Conservation (phyloP, 2,329 filamentous ascomycete species). For the Calycina herbarum region DNA sequence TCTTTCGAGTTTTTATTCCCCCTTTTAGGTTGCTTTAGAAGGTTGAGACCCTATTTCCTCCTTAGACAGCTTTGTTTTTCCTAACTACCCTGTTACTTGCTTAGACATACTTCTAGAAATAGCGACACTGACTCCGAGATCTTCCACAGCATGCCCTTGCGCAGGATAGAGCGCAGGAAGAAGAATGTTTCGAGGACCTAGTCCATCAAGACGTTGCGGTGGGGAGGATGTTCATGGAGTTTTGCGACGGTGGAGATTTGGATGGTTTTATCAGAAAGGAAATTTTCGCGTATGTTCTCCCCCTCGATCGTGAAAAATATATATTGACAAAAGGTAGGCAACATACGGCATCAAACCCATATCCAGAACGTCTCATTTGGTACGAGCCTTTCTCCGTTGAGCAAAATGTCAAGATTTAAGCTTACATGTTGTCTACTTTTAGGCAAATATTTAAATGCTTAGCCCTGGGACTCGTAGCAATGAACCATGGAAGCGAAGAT, state of each 20-base stretch:
- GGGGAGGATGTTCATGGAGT: slow-evolving; percentile 4
- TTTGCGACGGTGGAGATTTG: not conserved
- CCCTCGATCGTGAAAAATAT: not conserved
- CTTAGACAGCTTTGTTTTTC: no score
- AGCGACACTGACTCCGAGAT: no score
- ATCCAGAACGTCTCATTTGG: not conserved
- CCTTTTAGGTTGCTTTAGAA: no score
- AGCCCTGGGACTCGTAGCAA: not conserved
- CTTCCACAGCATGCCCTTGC: no score
- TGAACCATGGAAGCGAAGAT: not conserved
- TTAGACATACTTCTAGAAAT: no score
- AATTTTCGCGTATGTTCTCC: not conserved
- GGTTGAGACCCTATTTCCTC: no score
- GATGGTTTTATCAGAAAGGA: not conserved
- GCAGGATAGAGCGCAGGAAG: no score
- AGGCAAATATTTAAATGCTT: not conserved
- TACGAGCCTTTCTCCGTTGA: not conserved
- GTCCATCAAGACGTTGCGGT: not conserved
- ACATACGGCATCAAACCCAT: not conserved
- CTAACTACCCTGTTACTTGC: no score
- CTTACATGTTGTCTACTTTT: not conserved
- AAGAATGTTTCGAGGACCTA: not conserved
- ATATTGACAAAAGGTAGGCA: not conserved
- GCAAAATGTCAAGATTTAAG: not conserved
- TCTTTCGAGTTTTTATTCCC: no score